Base-by-base conservation (phyloP, 768 basidiomycete genomes). In the Tylopilus rubrobrunneus region DNA sequence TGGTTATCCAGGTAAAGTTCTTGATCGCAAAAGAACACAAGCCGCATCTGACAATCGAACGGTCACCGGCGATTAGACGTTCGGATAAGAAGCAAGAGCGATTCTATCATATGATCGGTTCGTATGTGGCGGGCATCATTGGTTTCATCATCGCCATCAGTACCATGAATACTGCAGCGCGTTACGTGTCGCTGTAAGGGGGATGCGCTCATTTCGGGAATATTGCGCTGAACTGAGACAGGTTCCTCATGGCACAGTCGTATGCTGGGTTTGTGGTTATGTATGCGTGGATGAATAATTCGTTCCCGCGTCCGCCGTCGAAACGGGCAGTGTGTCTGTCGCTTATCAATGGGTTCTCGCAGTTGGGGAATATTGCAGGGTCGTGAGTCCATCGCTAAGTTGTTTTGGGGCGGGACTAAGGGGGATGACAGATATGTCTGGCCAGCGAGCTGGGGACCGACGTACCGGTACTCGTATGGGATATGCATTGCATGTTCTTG, bases 321-420 rank as follows among this genome's bases (percentile, higher is more conserved):
- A 95, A 94, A 69, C 85, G 92, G 21, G 89, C 92, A 3, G 87
- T 93, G 19, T 86, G 85, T 17, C 74, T 95, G 43, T 89, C 91
- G 1, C 70, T 89, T 53, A 82, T 92, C 62, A 92, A 94, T 68
- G 82, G 83, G 47, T 84, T 91, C 66, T 87, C 87, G 23, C 87
- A 91, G 64, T 74, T 90, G 7, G 93, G 92, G 0, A 95, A 95
- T 71, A 75, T 97, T 44, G 74, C 84, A 47, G 93, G 92, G 56
- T 85, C 89, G 75, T 93, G 74, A 73, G 83, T 81, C 14, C 41
- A 23, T 46, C 28, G 19, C 11, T 49, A 33, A 23, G 29, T 36
- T 49, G 27, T 19, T 19, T 19, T 21, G 7, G 19, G 23, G 11
- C 4, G 31, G 15, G 21, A 37, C 57, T 48, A 45, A 46, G 14